Evolutionary conservation across 345 rosid genomes (phyloP).

Genomic region (Stellera chamaejasme): DNA sequence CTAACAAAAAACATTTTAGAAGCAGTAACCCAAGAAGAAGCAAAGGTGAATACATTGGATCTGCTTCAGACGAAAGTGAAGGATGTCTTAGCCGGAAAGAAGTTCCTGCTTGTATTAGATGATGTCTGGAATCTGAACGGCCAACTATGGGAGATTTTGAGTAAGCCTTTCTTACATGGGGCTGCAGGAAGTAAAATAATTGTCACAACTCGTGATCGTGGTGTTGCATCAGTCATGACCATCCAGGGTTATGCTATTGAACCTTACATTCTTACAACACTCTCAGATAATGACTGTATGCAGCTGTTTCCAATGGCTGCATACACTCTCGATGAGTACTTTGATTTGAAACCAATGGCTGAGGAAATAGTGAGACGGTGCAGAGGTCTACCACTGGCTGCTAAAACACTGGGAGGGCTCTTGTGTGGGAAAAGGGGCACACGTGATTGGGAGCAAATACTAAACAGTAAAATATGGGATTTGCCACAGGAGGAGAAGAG

Average conservation of each 20-base stretch:
- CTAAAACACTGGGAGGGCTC: conserved; percentile 8
- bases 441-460: conserved; percentile 11
- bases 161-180: not conserved
- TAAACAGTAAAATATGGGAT: conserved; percentile 14
- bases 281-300: conserved; percentile 14
- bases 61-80: not conserved
- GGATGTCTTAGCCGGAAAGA: not conserved
- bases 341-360: conserved; percentile 5
- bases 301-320: conserved; percentile 1
- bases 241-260: not conserved
- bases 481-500: not conserved
- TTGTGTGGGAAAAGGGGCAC: not conserved
- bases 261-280: not conserved
- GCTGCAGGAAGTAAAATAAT: conserved; percentile 19
- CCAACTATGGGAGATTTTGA: too few species aligned
- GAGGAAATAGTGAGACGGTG: conserved; percentile 11
- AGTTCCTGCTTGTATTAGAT: conserved; percentile 4
- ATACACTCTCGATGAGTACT: conserved; percentile 7
- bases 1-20: conserved; percentile 3
- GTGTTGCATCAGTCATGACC: conserved; percentile 11
- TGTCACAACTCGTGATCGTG: conserved; percentile 19
- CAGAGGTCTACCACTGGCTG: conserved; percentile 12
- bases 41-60: not conserved
- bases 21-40: not conserved
- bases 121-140: not conserved